phyloP scores from a whole-genome alignment of 305 asterid genomes.

The Plantago rigida region DNA sequence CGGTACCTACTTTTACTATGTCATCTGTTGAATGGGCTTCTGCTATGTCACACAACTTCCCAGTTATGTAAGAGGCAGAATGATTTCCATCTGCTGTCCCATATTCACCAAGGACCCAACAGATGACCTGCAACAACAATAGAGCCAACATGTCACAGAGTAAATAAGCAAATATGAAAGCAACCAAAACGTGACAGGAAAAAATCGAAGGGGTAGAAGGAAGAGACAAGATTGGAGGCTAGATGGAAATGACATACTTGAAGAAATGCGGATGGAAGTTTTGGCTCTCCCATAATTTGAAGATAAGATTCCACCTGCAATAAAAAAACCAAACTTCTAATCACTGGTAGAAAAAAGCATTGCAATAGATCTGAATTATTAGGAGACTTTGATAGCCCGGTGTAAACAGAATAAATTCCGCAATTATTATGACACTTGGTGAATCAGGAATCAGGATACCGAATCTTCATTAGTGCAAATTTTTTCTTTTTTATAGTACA shows the following conservation, averaged over 20 bases:
- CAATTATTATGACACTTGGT: background rate
- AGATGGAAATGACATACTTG: slow-evolving; percentile 47
- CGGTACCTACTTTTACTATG: slow-evolving; percentile 59
- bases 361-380: background rate
- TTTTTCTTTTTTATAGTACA: too few relatives aligned
- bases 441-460: too few relatives aligned
- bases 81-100: slow-evolving; percentile 89
- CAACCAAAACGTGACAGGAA: background rate
- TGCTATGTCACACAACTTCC: slow-evolving; percentile 83
- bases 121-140: slow-evolving; percentile 54
- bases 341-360: slow-evolving; percentile 23
- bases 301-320: slow-evolving; percentile 92
- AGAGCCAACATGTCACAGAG: background rate
- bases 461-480: too few relatives aligned
- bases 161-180: background rate
- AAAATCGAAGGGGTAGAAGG: background rate
- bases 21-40: slow-evolving; percentile 93
- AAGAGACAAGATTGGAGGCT: slow-evolving; percentile 17
- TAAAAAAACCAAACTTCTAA: slow-evolving; percentile 20
- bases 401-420: slow-evolving; percentile 5
- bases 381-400: background rate
- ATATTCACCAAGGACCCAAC: slow-evolving; percentile 98
- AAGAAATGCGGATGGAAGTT: slow-evolving; percentile 90
- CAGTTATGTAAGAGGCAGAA: slow-evolving; percentile 83
- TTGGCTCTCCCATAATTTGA: slow-evolving; percentile 81